Conservation (phyloP, 805 yeast genomes). For the Ogataea ganodermae region DNA sequence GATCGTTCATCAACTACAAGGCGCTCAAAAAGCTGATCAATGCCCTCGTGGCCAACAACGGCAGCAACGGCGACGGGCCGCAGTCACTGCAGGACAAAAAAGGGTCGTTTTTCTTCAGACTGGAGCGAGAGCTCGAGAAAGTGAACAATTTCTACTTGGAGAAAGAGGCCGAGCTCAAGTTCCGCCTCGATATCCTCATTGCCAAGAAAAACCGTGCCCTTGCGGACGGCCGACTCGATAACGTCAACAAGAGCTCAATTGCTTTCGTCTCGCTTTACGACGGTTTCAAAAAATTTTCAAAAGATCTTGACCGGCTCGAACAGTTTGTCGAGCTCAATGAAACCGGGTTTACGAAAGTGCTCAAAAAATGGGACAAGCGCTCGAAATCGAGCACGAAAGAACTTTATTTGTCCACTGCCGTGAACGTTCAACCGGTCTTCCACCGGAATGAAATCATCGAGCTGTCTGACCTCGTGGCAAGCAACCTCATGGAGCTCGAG, state of each 20-base stretch:
- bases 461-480: slow-evolving; percentile 74
- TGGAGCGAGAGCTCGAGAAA: slow-evolving; percentile 94
- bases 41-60: slow-evolving; percentile 51
- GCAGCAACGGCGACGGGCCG: slow-evolving; percentile 36
- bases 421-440: slow-evolving; percentile 95
- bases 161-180: slow-evolving; percentile 84
- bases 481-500: slow-evolving; percentile 71
- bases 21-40: slow-evolving; percentile 90
- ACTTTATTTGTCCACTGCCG: slow-evolving; percentile 85
- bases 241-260: slow-evolving; percentile 64
- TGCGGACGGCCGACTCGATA: slow-evolving; percentile 43
- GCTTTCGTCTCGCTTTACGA: slow-evolving; percentile 82
- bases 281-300: slow-evolving; percentile 84
- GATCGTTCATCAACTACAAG: slow-evolving; percentile 92
- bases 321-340: slow-evolving; percentile 94
- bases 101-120: slow-evolving; percentile 82
- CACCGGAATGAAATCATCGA: slow-evolving; percentile 85
- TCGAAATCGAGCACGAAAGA: slow-evolving; percentile 95
- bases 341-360: slow-evolving; percentile 92
- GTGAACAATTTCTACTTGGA: slow-evolving; percentile 90
- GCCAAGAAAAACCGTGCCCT: slow-evolving; percentile 57
- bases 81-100: slow-evolving; percentile 80
- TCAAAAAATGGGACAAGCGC: slow-evolving; percentile 97
- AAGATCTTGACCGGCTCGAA: slow-evolving; percentile 84
- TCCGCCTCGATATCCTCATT: slow-evolving; percentile 73